These are phyloP conservation scores for Globisporangium spiculum DNA, from an alignment of 352 stramenopile genomes.

Conservation along the genomic window DNA sequence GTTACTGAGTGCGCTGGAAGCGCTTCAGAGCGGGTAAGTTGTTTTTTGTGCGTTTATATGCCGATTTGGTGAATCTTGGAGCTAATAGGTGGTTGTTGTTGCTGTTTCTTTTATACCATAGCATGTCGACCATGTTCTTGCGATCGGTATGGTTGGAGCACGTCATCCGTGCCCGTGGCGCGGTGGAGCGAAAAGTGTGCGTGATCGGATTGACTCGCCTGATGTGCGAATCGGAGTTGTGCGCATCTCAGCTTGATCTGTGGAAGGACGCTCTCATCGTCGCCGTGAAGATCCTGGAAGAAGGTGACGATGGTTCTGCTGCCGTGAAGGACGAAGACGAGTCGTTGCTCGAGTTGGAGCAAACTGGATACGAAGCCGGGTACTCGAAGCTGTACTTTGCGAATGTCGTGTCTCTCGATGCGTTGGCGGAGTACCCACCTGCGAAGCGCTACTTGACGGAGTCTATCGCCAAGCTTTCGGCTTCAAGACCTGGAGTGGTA, in stretches of 20 bases:
- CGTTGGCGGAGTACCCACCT: constrained; percentile 73
- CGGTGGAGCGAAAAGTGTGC: constrained; percentile 63
- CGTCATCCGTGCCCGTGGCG: constrained; percentile 62
- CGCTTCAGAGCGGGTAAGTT: constrained; percentile 81
- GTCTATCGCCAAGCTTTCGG: constrained; percentile 67
- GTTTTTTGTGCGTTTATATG: constrained; percentile 23
- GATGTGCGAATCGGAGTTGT: constrained; percentile 74
- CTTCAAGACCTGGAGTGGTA: constrained; percentile 62
- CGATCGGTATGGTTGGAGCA: constrained; percentile 88
- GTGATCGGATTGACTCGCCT: constrained; percentile 67
- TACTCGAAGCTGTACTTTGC: constrained; percentile 94
- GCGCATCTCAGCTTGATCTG: constrained; percentile 41
- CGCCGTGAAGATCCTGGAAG: constrained; percentile 58
- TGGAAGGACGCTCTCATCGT: constrained; percentile 52
- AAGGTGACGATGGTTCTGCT: constrained; percentile 52
- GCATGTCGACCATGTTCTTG: constrained; percentile 91
- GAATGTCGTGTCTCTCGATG: constrained; percentile 79
- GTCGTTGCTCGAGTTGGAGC: constrained; percentile 66
- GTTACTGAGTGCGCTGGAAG: constrained; percentile 82
- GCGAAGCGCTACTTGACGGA: constrained; percentile 63
- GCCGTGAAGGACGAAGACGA: constrained; percentile 80
- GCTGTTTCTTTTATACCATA: constrained; percentile 31
- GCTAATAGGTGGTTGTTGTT: constrained; percentile 23
- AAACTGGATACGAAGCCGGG: constrained; percentile 91
- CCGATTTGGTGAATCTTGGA: constrained; percentile 17